Conservation (phyloP, 202 grass and related monocot genomes). For the Setaria italica region DNA sequence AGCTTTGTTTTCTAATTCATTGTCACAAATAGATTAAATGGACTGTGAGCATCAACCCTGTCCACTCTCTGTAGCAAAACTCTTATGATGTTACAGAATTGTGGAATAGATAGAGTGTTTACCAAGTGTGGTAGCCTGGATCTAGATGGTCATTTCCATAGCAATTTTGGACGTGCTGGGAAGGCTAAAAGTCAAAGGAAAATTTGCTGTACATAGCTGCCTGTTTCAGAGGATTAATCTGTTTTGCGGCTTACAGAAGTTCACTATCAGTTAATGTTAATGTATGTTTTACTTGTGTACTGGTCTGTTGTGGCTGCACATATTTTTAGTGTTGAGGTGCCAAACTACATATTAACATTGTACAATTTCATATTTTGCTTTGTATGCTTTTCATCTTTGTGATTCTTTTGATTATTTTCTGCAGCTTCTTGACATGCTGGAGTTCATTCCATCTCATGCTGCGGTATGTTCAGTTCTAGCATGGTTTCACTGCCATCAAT, state of each 20-base stretch:
- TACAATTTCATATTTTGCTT: conserved; percentile 22
- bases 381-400: conserved; percentile 36
- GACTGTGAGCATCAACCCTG: background rate
- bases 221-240: conserved; percentile 33
- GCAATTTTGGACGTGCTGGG: background rate
- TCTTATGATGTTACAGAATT: conserved; percentile 13
- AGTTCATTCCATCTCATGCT: conserved; percentile 91
- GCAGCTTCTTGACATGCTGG: conserved; percentile 94
- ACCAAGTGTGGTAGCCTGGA: conserved; percentile 25
- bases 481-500: background rate
- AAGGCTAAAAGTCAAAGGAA: background rate
- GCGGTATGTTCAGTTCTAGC: conserved; percentile 68
- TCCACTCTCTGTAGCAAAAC: conserved; percentile 3
- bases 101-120: background rate
- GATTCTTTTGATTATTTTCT: conserved; percentile 39
- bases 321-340: background rate
- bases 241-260: conserved; percentile 14
- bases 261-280: conserved; percentile 42
- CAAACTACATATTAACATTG: conserved; percentile 29
- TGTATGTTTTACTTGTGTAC: background rate
- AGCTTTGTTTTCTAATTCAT: conserved; percentile 4
- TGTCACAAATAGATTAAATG: conserved; percentile 4
- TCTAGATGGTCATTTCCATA: conserved; percentile 18
- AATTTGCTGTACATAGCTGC: conserved; percentile 27
- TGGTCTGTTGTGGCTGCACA: conserved; percentile 3